Base-by-base conservation (phyloP, 192 early-diverging fungal genomes). In the Chytriomyces sp. region DNA sequence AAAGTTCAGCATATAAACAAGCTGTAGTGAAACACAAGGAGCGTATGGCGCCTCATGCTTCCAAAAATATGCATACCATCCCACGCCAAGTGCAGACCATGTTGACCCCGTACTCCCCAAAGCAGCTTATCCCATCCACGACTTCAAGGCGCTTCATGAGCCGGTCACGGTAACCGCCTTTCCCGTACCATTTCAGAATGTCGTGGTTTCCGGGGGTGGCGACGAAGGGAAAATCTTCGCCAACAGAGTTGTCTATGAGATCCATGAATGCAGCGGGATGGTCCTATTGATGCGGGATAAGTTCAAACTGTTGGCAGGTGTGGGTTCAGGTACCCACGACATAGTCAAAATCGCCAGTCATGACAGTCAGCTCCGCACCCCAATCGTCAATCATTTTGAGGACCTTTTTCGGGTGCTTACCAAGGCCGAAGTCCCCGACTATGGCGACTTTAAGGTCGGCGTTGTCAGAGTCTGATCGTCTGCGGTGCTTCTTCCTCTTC, bases 331-430 rank as follows among this genome's bases (percentile, higher is more conserved):
- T n/a, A n/a, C n/a, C n/a, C n/a, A n/a, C n/a, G n/a, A 58, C 53
- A 68, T 81, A 81, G 73, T 81, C 80, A 56, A 70, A 76, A 60
- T 80, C 78, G n/a, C 74, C 74, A 28, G 64, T 26, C 56, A 44
- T 49, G 2, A 65, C 19, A 26, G 40, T 44, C 38, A 65, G 40
- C 5, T 78, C 61, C n/a, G 72, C 52, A 38, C 67, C 77, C 67
- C 62, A 74, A n/a, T 75, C 67, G 22, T 63, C 44, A 7, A 78
- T 53, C 69, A 78, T 64, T 25, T 59, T 8, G 12, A 78, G 61
- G 17, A 78, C 77, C 57, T 57, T 33, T 54, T 34, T 22, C 2
- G 77, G 55, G 25, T 74, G 37, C 34, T 39, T 54, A 1, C 73
- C 77, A 22, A 78, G 38, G 34, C 77, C 77, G 36, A 70, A 73